Conservation (phyloP, 192 early-diverging fungal genomes). For the Glomus cerebriforme region DNA sequence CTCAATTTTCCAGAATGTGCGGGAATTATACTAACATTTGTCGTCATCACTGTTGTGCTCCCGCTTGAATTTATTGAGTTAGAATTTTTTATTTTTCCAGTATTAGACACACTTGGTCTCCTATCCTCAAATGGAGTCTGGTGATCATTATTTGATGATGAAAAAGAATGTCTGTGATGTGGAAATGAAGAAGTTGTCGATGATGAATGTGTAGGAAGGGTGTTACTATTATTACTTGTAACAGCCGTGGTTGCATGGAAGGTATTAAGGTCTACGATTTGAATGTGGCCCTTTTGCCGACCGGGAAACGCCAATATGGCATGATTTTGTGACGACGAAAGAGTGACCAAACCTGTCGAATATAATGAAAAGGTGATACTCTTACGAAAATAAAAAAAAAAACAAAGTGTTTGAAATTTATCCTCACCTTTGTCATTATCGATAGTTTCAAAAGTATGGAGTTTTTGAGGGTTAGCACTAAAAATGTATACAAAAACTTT, state of each 20-base stretch:
- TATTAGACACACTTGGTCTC: constrained; percentile 17
- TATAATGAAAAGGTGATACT: neutral
- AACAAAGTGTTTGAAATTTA: neutral
- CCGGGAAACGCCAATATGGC: constrained; percentile 86
- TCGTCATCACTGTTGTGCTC: constrained; percentile 44
- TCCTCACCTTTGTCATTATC: constrained; percentile 69
- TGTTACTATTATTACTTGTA: neutral
- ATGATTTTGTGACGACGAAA: constrained; percentile 63
- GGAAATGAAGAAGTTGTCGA: neutral
- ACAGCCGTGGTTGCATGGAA: constrained; percentile 45
- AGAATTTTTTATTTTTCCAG: neutral
- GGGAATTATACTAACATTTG: constrained; percentile 77
- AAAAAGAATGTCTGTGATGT: constrained; percentile 28
- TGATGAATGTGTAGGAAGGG: neutral
- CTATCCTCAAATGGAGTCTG: constrained; percentile 33
- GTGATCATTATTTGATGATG: constrained; percentile 36
- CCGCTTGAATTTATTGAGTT: constrained; percentile 35
- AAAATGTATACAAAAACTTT: constrained; percentile 84
- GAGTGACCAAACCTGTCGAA: constrained; percentile 60
- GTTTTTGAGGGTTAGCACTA: constrained; percentile 63
- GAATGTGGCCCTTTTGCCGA: constrained; percentile 80
- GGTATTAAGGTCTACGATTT: constrained; percentile 77
- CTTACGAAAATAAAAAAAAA: neutral
- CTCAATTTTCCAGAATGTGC: constrained; percentile 81
- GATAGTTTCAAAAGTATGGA: constrained; percentile 82